A percentile compares a stretch with the other conserved stretches of the same genome.
These are phyloP conservation scores for Plasmodium vinckei DNA, from an alignment of 169 alveolate species.

Conservation along the genomic window DNA sequence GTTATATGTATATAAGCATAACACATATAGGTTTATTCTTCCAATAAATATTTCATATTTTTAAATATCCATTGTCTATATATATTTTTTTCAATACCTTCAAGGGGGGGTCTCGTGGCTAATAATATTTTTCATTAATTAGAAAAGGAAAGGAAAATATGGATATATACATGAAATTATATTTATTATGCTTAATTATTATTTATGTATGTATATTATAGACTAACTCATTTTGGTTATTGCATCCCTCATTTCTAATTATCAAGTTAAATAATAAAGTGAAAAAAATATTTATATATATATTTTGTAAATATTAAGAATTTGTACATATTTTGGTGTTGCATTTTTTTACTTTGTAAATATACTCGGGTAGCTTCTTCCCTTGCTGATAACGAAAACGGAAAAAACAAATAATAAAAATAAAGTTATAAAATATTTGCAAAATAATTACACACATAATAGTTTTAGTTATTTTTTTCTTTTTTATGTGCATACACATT, in stretches of 20 bases:
- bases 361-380: too few species aligned
- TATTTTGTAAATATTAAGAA: too few species aligned
- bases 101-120: background rate
- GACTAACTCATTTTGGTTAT: background rate
- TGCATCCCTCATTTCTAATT: background rate
- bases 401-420: too few species aligned
- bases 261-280: background rate
- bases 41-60: too few species aligned
- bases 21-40: too few species aligned
- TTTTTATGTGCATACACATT: background rate
- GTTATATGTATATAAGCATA: too few species aligned
- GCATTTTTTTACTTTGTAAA: too few species aligned
- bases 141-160: background rate
- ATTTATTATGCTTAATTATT: background rate
- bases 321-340: too few species aligned
- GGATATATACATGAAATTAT: background rate
- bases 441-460: too few species aligned
- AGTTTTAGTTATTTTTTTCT: too few species aligned
- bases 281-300: background rate
- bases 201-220: background rate
- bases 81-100: background rate
- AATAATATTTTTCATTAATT: background rate
- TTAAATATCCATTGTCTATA: background rate
- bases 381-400: too few species aligned
- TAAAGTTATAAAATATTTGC: too few species aligned